These are phyloP conservation scores for Saxispiralis lemnorum DNA, from an alignment of 495 filamentous ascomycete species.

Conservation along the genomic window DNA sequence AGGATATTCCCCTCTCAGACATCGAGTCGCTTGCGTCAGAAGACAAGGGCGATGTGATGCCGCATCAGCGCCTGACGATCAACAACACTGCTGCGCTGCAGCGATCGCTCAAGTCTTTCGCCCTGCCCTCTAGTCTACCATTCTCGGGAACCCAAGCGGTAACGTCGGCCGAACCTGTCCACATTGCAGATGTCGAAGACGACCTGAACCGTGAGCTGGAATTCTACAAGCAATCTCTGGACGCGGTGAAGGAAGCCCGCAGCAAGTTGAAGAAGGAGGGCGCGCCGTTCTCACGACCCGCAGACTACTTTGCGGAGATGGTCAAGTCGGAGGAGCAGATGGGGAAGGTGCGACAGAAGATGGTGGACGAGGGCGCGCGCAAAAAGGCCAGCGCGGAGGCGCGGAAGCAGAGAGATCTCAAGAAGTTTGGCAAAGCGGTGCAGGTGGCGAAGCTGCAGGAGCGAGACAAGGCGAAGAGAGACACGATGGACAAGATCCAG, in stretches of 20 bases:
- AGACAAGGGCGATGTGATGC: slow-evolving; percentile 68
- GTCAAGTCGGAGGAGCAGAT: slow-evolving; percentile 96
- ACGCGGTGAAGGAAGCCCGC: slow-evolving; percentile 55
- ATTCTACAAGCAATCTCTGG: slow-evolving; percentile 81
- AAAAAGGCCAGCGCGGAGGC: slow-evolving; percentile 90
- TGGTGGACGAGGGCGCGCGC: slow-evolving; percentile 73
- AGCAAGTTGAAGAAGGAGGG: slow-evolving; percentile 60
- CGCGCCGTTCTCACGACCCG: slow-evolving; percentile 67
- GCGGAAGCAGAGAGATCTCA: slow-evolving; percentile 77
- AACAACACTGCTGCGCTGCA: slow-evolving; percentile 84
- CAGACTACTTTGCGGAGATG: slow-evolving; percentile 97
- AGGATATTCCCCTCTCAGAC: slow-evolving; percentile 70
- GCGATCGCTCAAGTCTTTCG: slow-evolving; percentile 58
- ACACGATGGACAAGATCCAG: slow-evolving; percentile 85
- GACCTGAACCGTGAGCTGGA: slow-evolving; percentile 79
- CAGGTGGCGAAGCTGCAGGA: slow-evolving; percentile 93
- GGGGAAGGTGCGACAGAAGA: slow-evolving; percentile 83
- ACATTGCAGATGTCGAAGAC: slow-evolving; percentile 57
- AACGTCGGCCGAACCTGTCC: slow-evolving; percentile 33
- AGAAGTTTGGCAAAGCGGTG: slow-evolving; percentile 98
- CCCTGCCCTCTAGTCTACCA: slow-evolving; percentile 38
- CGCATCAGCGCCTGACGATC: slow-evolving; percentile 85
- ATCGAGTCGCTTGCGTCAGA: slow-evolving; percentile 58
- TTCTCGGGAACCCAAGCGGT: slow-evolving; percentile 52
- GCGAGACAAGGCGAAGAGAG: slow-evolving; percentile 72